Evolutionary conservation across 1,284 basidiomycete species (phyloP), one percentile per base, ranked within the genome.

Genomic region (Heimioporus retisporus): DNA sequence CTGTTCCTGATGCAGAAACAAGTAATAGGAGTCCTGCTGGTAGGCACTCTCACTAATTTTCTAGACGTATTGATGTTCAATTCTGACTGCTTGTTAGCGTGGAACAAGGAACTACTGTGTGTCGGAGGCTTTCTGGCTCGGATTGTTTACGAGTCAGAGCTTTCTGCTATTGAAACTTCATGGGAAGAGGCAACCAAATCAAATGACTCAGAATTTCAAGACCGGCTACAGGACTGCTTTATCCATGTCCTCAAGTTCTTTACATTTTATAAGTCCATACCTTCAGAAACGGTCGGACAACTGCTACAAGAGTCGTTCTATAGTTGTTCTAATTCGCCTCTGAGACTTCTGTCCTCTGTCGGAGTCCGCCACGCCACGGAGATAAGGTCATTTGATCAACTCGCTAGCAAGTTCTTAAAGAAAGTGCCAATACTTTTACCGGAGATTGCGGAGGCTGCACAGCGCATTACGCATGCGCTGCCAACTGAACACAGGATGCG

Each of bases 231-330:
- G 18, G 79, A 79, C 25, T 85, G 89, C n/a, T 93, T 91, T 10
- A 80, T 96, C 21, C 96, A 98, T 72, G 87, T 92, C 2, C 85
- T 98, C 68, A 90, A 90, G 68, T 96, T 98, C 82, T 96, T 98
- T 84, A 91, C 92, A 2, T 96, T 95, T 78, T 85, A 90, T 65
- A 81, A 85, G 3, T 96, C 96, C 0, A 96, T 96, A 0, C 97
- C 97, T 0, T 96, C 94, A 0, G 76, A 88, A 1, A 87, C 93
- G 54, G 93, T 99, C 18, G 90, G 93, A 0, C 80, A 81, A 19
- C 79, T 90, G n/a, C 85, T 97, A 63, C 91, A 95, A 76, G 81
- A 84, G 0, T 88, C 92, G 1, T 98, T 98, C 81, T 98, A 96
- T 75, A 78, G 82, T 0, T 94, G 92, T 69, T 77, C 82, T 3